Base-by-base conservation (phyloP, 2,329 filamentous ascomycete species). In the Claviceps maximensis region DNA sequence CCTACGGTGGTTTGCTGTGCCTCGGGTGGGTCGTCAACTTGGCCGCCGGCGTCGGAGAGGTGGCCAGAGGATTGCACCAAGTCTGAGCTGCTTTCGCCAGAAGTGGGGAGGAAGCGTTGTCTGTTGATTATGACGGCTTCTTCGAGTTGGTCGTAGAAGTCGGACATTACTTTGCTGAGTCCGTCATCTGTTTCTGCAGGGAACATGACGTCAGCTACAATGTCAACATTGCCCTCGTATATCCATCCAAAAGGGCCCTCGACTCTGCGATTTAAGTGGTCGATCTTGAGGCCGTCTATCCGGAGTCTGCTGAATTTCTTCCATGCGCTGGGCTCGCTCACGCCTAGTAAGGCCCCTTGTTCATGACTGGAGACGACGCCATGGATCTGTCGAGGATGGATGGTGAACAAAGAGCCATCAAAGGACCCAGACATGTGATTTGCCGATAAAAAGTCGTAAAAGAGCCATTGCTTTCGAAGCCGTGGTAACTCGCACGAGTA, bases 171-270 rank as follows among this genome's bases (percentile, higher is more conserved):
- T 66, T 96, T 96, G 25, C 85, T 86, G 53, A 98, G 84, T 57
- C 90, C 87, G 57, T 91, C 89, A 55, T 95, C 87, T 42, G 82
- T 81, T 52, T 97, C 93, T 33, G 83, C 82, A 0, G 93, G 93
- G 56, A 98, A 87, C 82, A 95, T 91, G 58, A 98, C 83, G 62
- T 98, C 93, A 7, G 93, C 87, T 15, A 97, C 84, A 56, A 98
- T 95, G 65, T 98, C 93, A 42, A 98, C 89, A 57, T 93, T 95
- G 36, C 93, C 93, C 69, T 97, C 89, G 59, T 94, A 87, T 51
- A 98, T 98, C 93, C 93, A 98, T 3, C 89, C 90, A 67, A 98
- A 96, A 0, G 91, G 90, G 0, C 93, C 93, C 56, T 93, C 83
- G 19, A 95, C 89, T 25, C 90, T 90, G 44, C 89, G 82, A 65